Evolutionary conservation across 345 rosid genomes (phyloP).

Genomic region (Melaleuca alternifolia): DNA sequence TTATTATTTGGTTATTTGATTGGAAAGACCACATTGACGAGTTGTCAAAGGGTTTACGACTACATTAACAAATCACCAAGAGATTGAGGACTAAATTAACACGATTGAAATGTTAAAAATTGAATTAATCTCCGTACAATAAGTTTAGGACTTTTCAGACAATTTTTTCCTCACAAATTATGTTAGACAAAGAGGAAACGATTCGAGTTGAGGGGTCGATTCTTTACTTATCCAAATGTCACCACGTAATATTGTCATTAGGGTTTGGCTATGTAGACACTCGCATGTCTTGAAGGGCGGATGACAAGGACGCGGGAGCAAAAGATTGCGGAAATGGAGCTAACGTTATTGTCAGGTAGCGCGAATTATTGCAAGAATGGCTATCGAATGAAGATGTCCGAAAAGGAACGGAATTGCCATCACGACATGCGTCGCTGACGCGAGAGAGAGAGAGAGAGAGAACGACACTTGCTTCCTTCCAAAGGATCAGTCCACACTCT

Average conservation of each 20-base stretch:
- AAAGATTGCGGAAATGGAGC: not conserved
- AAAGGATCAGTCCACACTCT: not conserved
- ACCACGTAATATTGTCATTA: not conserved
- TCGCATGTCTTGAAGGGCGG: not conserved
- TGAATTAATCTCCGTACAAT: too few relatives aligned
- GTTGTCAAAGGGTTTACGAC: too few relatives aligned
- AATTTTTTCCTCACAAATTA: too few relatives aligned
- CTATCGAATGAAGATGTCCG: not conserved
- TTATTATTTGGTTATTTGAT: too few relatives aligned
- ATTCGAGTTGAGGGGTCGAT: not conserved
- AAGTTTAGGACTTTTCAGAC: too few relatives aligned
- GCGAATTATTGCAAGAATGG: not conserved
- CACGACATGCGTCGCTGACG: not conserved
- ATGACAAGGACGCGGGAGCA: not conserved
- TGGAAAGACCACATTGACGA: too few relatives aligned
- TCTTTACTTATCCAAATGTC: not conserved
- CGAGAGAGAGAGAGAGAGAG: not conserved
- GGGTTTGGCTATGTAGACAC: not conserved
- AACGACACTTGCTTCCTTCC: not conserved
- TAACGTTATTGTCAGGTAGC: not conserved
- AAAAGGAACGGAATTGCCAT: not conserved
- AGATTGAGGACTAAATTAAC: too few relatives aligned
- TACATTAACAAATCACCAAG: too few relatives aligned
- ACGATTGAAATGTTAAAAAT: too few relatives aligned
- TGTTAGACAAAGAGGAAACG: not conserved